Percentiles rank a stretch among this genome's conserved stretches.
phyloP scores from a whole-genome alignment of 208 protist species.

The Trypanosomatidae sp. region DNA sequence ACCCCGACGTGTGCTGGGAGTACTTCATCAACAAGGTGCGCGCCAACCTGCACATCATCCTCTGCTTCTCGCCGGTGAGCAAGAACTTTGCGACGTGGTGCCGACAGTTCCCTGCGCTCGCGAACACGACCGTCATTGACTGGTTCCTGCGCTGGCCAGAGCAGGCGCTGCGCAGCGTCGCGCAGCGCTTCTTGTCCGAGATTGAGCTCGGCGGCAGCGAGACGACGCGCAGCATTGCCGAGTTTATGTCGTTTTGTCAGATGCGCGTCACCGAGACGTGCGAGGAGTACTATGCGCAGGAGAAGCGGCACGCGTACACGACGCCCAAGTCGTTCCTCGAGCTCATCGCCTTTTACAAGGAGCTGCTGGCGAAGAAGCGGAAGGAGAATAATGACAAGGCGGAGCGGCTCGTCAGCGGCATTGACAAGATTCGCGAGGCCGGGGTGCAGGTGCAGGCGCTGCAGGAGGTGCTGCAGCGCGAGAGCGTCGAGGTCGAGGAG shows the following conservation, averaged over 20 bases:
- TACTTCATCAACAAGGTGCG: constrained; percentile 96
- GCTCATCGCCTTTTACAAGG: constrained; percentile 97
- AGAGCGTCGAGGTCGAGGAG: constrained; percentile 92
- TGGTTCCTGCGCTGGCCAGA: constrained; percentile 98
- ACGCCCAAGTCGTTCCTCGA: constrained; percentile 99
- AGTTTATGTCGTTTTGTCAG: constrained; percentile 96
- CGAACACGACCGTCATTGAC: constrained; percentile 97
- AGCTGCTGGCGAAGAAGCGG: constrained; percentile 88
- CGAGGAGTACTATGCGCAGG: constrained; percentile 88
- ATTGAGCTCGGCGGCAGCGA: constrained; percentile 85
- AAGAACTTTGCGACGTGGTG: constrained; percentile 95
- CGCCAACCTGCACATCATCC: constrained; percentile 93
- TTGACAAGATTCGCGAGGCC: constrained; percentile 90
- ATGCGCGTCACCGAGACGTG: constrained; percentile 89
- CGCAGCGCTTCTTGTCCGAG: constrained; percentile 86
- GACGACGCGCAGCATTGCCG: constrained; percentile 77
- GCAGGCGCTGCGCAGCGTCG: constrained; percentile 95
- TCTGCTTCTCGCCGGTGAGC: constrained; percentile 97
- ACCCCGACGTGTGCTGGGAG: constrained; percentile 90
- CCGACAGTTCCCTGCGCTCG: constrained; percentile 97
- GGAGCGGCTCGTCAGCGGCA: constrained; percentile 87
- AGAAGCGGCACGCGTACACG: constrained; percentile 97
- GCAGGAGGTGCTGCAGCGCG: constrained; percentile 80
- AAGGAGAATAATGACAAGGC: constrained; percentile 86
- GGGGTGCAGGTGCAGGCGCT: constrained; percentile 85